A percentile compares a stretch with the other conserved stretches of the same genome.
These are phyloP conservation scores for Hippophae rhamnoides DNA, from an alignment of 306 rosid genomes.

Conservation along the genomic window DNA sequence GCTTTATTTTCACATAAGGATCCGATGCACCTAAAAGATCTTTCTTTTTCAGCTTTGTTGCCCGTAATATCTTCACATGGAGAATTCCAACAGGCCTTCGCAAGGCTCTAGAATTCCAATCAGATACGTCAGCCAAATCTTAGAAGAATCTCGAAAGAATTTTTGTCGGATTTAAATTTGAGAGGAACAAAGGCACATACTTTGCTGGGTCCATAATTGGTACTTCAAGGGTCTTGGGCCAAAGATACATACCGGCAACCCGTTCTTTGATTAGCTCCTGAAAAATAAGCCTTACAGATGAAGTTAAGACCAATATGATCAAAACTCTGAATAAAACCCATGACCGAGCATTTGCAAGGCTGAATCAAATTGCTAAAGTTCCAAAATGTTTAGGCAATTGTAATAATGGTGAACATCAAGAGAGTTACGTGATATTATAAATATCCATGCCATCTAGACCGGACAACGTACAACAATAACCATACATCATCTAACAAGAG, in stretches of 20 bases:
- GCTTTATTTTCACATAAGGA: slow-evolving; percentile 19
- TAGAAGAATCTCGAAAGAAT: no score
- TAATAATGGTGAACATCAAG: no score
- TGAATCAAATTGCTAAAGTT: slow-evolving; percentile 1
- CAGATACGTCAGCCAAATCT: no score
- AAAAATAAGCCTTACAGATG: slow-evolving; percentile 8
- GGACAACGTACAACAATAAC: no score
- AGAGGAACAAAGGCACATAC: slow-evolving; percentile 6
- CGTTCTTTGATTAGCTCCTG: slow-evolving; percentile 21
- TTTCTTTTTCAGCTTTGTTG: slow-evolving; percentile 22
- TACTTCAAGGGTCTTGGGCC: slow-evolving; percentile 22
- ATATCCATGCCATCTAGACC: no score
- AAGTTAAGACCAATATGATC: slow-evolving; percentile 1
- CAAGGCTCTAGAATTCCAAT: not conserved
- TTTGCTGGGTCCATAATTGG: slow-evolving; percentile 16
- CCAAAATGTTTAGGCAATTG: no score
- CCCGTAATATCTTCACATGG: slow-evolving; percentile 22
- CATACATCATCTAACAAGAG: not conserved
- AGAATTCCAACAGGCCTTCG: slow-evolving; percentile 29
- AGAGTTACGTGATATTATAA: no score
- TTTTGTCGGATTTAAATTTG: not conserved
- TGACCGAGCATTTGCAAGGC: not conserved
- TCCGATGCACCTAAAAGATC: slow-evolving; percentile 24
- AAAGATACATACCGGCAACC: slow-evolving; percentile 18
- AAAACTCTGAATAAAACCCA: not conserved